phyloP scores from a whole-genome alignment of 306 rosid species.

The Pterocarpus macrocarpus region DNA sequence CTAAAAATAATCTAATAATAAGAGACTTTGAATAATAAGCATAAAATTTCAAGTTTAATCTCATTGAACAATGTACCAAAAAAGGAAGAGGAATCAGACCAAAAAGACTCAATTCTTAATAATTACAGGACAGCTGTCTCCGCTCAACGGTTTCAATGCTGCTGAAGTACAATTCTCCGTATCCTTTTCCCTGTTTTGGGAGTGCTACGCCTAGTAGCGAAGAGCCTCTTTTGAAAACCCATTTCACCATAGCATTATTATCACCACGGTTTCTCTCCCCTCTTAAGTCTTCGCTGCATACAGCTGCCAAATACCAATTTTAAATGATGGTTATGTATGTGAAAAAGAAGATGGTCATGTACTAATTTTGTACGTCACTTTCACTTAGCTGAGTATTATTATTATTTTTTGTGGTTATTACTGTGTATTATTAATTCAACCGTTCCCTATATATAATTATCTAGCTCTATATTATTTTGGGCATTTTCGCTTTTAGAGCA shows the following conservation, averaged over 20 bases:
- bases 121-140: conserved; percentile 52
- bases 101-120: background rate
- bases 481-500: too few species aligned
- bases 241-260: background rate
- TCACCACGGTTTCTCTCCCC: too few species aligned
- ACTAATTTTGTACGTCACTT: conserved; percentile 39
- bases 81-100: background rate
- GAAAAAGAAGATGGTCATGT: too few species aligned
- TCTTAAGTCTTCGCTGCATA: conserved; percentile 7
- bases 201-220: background rate
- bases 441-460: conserved; percentile 5
- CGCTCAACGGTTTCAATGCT: conserved; percentile 44
- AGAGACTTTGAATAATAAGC: too few species aligned
- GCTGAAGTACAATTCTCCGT: conserved; percentile 51
- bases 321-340: conserved; percentile 21
- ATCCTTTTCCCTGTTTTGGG: conserved; percentile 27
- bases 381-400: background rate
- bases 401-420: background rate
- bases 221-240: conserved; percentile 6
- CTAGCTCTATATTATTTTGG: background rate
- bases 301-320: conserved; percentile 43
- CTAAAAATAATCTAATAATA: too few species aligned
- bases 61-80: too few species aligned
- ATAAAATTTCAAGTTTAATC: too few species aligned
- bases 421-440: conserved; percentile 35